Evolutionary conservation across 192 early-diverging fungal genomes (phyloP), one percentile per base, ranked within the genome.

Genomic region (Ambispora gerdemannii): DNA sequence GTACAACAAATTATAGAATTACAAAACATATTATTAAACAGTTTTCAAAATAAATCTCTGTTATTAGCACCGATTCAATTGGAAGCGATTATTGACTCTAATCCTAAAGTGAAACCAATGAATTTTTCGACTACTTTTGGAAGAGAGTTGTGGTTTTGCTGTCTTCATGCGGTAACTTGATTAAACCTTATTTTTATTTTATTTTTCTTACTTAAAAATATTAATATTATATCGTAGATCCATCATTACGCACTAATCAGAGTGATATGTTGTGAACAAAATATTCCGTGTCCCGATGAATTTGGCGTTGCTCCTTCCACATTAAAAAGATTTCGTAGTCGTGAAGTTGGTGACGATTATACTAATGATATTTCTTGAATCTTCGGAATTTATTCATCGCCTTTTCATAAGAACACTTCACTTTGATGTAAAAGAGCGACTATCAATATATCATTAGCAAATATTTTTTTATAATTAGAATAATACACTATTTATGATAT

Each of bases 231-330:
- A 27, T 32, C 55, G 11, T 73, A 85, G 84, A 77, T 84, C 1
- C 84, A 86, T 68, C 84, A 86, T 67, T 86, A 81, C 73, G 84
- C 84, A 0, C 77, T 80, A 30, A 82, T 86, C 31, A 86, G 81
- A 68, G 80, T 79, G 4, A 86, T 86, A 13, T 86, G 82, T 72
- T 67, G 70, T 33, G 84, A 86, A 71, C 73, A 73, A 34, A 78
- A 74, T 17, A 62, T 83, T 24, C 13, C 64, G 0, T 20, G 76
- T 11, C 79, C 74, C 3, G 76, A 80, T 3, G 76, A 75, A 34
- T 86, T 86, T 72, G 84, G 84, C 35, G 28, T 84, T 13, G 82
- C 84, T 0, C 84, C 84, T 22, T 84, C 82, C 3, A 86, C 84
- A 1, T 2, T 82, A 25, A 70, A 75, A 50, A 72, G 15, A 56